phyloP scores from a whole-genome alignment of 208 protist genomes.

The Tetramitus jugosus region DNA sequence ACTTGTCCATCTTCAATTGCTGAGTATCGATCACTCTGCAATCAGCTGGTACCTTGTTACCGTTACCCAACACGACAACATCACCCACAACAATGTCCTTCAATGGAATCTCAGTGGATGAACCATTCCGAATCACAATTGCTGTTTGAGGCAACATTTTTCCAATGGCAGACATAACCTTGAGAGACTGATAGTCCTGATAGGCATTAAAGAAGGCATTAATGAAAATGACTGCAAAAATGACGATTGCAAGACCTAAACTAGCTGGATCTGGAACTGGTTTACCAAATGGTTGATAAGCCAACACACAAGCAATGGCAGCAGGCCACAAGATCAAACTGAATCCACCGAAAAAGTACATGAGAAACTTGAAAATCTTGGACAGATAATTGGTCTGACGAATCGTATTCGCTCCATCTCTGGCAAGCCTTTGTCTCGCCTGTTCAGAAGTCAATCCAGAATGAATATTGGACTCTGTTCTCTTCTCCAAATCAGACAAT shows the following conservation, averaged over 20 bases:
- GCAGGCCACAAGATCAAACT: not conserved
- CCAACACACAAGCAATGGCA: not conserved
- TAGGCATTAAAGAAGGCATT: not conserved
- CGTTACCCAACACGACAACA: conserved; percentile 64
- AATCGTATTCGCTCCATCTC: not conserved
- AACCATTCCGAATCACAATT: conserved; percentile 22
- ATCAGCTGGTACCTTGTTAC: conserved; percentile 51
- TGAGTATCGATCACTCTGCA: not conserved
- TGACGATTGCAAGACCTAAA: not conserved
- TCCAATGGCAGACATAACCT: not conserved
- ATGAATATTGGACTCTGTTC: not conserved
- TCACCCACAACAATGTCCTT: conserved; percentile 48
- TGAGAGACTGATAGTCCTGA: not conserved
- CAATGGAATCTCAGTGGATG: conserved; percentile 21
- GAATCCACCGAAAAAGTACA: not conserved
- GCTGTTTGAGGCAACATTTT: not conserved
- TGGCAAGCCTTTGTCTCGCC: not conserved
- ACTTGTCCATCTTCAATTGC: conserved; percentile 2
- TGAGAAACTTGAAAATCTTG: not conserved
- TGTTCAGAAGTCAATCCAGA: not conserved
- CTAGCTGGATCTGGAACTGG: not conserved
- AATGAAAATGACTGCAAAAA: not conserved
- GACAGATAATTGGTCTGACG: not conserved
- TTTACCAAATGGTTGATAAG: not conserved
- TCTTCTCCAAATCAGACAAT: not conserved